Evolutionary conservation across 768 basidiomycete species (phyloP).

Genomic region (Hericium coralloides): DNA sequence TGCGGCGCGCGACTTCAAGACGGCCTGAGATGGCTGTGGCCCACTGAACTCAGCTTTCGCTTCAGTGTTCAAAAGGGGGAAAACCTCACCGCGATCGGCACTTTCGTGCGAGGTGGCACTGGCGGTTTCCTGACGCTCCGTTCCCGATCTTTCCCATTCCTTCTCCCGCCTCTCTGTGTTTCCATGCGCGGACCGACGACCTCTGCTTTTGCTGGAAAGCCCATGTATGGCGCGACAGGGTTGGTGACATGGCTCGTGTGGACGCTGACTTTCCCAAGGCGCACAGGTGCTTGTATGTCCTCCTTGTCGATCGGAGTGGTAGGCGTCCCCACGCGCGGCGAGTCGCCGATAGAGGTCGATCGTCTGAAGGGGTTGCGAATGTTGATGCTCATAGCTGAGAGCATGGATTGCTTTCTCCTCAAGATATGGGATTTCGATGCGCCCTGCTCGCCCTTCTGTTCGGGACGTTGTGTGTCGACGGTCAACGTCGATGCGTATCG

Average conservation of each 20-base stretch:
- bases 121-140: too few relatives aligned
- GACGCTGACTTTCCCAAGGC: constrained; percentile 6
- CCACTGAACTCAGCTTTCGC: too few relatives aligned
- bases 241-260: constrained; percentile 7
- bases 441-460: background rate
- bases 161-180: too few relatives aligned
- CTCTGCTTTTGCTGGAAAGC: constrained; percentile 12
- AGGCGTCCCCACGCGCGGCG: background rate
- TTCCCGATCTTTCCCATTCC: too few relatives aligned
- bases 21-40: too few relatives aligned
- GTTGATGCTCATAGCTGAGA: background rate
- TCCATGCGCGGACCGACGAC: background rate
- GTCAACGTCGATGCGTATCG: background rate
- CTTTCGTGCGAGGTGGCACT: too few relatives aligned
- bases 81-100: too few relatives aligned
- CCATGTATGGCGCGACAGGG: constrained; percentile 10
- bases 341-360: background rate
- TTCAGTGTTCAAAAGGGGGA: too few relatives aligned
- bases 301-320: too few relatives aligned
- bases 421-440: background rate
- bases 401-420: background rate
- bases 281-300: too few relatives aligned
- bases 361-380: background rate
- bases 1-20: too few relatives aligned
- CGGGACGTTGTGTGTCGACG: background rate